Base-by-base conservation (phyloP, 2,329 filamentous ascomycete genomes). In the Phyllosticta capitalensis region DNA sequence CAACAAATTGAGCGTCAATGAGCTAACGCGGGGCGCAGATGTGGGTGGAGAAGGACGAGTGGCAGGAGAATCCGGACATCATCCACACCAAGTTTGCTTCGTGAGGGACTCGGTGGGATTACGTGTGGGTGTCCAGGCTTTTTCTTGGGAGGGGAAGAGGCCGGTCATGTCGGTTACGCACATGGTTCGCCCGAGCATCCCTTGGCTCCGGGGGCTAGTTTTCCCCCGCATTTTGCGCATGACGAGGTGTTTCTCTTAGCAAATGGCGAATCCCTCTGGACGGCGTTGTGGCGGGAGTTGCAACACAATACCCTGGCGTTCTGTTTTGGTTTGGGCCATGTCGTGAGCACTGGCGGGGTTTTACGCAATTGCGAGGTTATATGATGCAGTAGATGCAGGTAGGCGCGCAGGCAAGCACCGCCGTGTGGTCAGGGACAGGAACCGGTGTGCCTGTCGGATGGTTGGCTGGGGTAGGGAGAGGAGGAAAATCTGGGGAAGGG, bases 11-110 rank as follows among this genome's bases (percentile, higher is more conserved):
- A 45, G 38, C 24, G n/a, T n/a, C n/a, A n/a, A n/a, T 14, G 17
- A 45, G 38, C 38, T 45, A 45, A 45, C 38, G 38, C 38, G 38
- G 38, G 38, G 17, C 63, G 60, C 72, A 96, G 92, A 99, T 99
- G 94, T 97, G 94, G 91, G 94, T 99, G 70, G 96, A 91, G 76
- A 92, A 96, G 72, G 94, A 97, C 71, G 94, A 99, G 79, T 99
- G 94, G 94, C 94, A 99, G 74, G 94, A 99, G 81, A 96, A 99
- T 72, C 94, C 94, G 19, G 92, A 99, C 71, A 94, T 99, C 68
- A 97, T 99, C 71, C 92, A 97, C 76, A 94, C 90, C 70, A 97
- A 96, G 76, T 96, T 97, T 75, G 92, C 90, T 38, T 51, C 20
- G 20, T 24, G 19, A 26, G 20, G 19, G 50, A 3, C 19, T 22